Conservation (phyloP, 1,139 yeast genomes). For the Candida pseudoviswanathii region DNA sequence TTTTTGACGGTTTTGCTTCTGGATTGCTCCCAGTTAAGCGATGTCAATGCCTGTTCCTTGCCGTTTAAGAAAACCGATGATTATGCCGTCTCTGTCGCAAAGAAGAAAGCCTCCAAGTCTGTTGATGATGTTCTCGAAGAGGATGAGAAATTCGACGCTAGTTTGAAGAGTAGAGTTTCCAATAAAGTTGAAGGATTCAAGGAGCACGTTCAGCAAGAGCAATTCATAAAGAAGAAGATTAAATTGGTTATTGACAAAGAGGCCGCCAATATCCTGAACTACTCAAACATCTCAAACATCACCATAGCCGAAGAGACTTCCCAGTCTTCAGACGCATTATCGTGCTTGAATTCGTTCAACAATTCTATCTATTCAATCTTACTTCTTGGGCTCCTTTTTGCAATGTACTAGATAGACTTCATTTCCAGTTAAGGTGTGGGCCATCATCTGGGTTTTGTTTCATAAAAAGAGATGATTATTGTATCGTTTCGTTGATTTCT, state of each 20-base stretch:
- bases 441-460: neutral
- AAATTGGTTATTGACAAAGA: constrained; percentile 12
- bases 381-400: neutral
- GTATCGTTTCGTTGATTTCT: neutral
- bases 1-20: constrained; percentile 46
- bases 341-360: neutral
- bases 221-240: constrained; percentile 15
- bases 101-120: constrained; percentile 3
- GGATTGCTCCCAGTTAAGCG: constrained; percentile 49
- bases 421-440: too few species aligned
- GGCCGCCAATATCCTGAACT: neutral
- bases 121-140: constrained; percentile 5
- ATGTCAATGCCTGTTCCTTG: constrained; percentile 52
- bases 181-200: neutral
- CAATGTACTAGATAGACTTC: constrained; percentile 1
- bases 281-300: constrained; percentile 1
- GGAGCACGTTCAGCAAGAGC: constrained; percentile 1
- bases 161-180: constrained; percentile 13
- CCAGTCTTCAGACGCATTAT: neutral
- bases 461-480: neutral
- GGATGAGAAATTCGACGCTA: constrained; percentile 10
- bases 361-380: neutral
- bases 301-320: neutral
- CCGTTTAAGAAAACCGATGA: constrained; percentile 48
- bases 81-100: neutral